Evolutionary conservation across 2,329 filamentous ascomycete species (phyloP), one percentile per base, ranked within the genome.

Genomic region (Colletotrichum aenigma): DNA sequence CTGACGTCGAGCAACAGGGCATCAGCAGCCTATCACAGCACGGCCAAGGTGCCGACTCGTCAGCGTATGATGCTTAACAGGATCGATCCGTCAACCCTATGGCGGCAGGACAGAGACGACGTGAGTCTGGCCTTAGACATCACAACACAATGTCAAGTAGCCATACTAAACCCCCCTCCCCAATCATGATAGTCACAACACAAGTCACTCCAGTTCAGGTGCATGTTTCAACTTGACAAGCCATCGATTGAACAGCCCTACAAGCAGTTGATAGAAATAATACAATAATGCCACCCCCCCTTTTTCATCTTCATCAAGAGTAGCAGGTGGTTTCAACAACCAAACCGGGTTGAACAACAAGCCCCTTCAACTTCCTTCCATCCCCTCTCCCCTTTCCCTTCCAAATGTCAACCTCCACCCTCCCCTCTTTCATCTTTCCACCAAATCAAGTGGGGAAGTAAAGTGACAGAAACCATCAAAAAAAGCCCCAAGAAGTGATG

Each of bases 181-280:
- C 3, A 10, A 48, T 12, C 9, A 48, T n/a, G 38, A 48, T 9
- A 24, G 4, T 21, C 43, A 52, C 43, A 52, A n/a, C 43, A 52
- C 0, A 24, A 30, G 15, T 30, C 26, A 34, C 8, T 24, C 6
- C 7, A 28, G 26, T 30, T 24, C 43, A 55, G 7, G 8, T 13
- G 0, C 6, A 60, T 61, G 56, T 70, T 72, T 43, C 55, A 66
- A 72, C 73, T 72, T 58, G 32, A 64, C 56, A 72, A 64, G 73
- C 73, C 62, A 43, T 75, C 24, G 43, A 72, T 75, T 72, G 30
- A 72, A 72, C 38, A 72, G 73, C 73, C 43, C 62, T 62, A 52
- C 73, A 30, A 71, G 73, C 24, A 26, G 55, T 66, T 32, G 43
- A 38, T 36, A 52, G 26, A 60, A 62, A 67, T 75, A 72, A 72